Conservation (phyloP, 805 yeast genomes). For the Maudiozyma bulderi region DNA sequence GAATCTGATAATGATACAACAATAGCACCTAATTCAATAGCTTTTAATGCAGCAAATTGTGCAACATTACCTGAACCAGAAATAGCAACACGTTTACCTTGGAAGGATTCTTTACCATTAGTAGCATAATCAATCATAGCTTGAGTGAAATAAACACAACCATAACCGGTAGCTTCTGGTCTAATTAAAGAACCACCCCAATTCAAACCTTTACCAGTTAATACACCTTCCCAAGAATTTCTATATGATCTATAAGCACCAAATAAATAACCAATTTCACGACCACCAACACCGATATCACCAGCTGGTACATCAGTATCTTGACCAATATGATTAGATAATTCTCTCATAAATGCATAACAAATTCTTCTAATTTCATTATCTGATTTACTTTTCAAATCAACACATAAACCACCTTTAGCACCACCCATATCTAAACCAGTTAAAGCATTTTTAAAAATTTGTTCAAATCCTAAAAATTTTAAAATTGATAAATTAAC, state of each 20-base stretch:
- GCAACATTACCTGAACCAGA: slow-evolving; percentile 99
- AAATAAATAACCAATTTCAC: slow-evolving; percentile 83
- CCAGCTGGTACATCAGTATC: slow-evolving; percentile 99
- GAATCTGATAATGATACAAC: slow-evolving; percentile 94
- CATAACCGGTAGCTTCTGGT: slow-evolving; percentile 99
- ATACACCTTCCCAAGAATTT: slow-evolving; percentile 93
- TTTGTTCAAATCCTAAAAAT: slow-evolving; percentile 96
- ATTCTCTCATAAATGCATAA: slow-evolving; percentile 89
- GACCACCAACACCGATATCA: slow-evolving; percentile 97
- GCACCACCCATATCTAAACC: slow-evolving; percentile 99
- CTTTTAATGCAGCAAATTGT: slow-evolving; percentile 96
- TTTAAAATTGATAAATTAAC: slow-evolving; percentile 92
- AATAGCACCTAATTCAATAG: slow-evolving; percentile 90
- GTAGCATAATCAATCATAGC: slow-evolving; percentile 94
- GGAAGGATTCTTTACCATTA: slow-evolving; percentile 77
- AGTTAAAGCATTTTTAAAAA: slow-evolving; percentile 95
- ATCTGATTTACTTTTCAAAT: slow-evolving; percentile 92
- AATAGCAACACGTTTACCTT: slow-evolving; percentile 90
- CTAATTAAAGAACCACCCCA: slow-evolving; percentile 99
- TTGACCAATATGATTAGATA: slow-evolving; percentile 91
- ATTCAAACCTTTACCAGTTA: slow-evolving; percentile 93
- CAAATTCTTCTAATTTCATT: slow-evolving; percentile 95
- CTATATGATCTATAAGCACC: slow-evolving; percentile 92
- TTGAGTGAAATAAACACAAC: slow-evolving; percentile 92
- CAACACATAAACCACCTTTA: slow-evolving; percentile 97